phyloP scores from a whole-genome alignment of 495 filamentous ascomycete species.

The Aspergillus egyptiacus region DNA sequence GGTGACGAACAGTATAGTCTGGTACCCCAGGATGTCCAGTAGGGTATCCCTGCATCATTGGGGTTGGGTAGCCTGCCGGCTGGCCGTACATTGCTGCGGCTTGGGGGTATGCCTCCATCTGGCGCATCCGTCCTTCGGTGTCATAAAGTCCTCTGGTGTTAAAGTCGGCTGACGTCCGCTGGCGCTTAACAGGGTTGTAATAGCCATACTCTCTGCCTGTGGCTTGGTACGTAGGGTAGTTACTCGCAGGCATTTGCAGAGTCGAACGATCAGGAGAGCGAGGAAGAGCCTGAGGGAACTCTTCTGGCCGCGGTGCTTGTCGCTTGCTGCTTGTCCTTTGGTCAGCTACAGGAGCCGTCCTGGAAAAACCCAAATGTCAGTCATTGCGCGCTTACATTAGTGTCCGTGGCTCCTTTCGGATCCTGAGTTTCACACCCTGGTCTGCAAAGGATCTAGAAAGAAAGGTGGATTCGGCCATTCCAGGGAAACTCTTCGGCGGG shows the following conservation, averaged over 20 bases:
- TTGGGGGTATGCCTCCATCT: slow-evolving; percentile 38
- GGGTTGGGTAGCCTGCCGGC: slow-evolving; percentile 32
- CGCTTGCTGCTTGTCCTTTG: slow-evolving; percentile 36
- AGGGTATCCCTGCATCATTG: slow-evolving; percentile 34
- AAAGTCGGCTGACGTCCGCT: slow-evolving; percentile 42
- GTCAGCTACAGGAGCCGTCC: neutral
- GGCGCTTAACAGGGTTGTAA: slow-evolving; percentile 37
- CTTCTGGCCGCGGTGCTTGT: slow-evolving; percentile 32
- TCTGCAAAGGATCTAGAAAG: slow-evolving; percentile 91
- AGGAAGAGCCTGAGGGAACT: slow-evolving; percentile 32
- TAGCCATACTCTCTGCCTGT: slow-evolving; percentile 33
- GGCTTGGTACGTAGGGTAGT: slow-evolving; percentile 33
- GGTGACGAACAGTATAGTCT: slow-evolving; percentile 39
- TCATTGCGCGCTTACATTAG: slow-evolving; percentile 39
- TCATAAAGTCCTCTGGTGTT: slow-evolving; percentile 38
- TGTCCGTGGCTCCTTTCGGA: slow-evolving; percentile 76
- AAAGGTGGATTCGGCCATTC: slow-evolving; percentile 86
- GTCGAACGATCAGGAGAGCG: slow-evolving; percentile 40
- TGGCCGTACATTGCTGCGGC: slow-evolving; percentile 37
- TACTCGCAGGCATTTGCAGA: slow-evolving; percentile 33
- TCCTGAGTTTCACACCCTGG: slow-evolving; percentile 83
- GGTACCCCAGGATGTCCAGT: slow-evolving; percentile 35
- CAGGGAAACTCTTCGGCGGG: slow-evolving; percentile 73
- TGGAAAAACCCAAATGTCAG: neutral
- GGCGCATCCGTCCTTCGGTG: slow-evolving; percentile 36